Percentiles rank a stretch among this genome's conserved stretches.
Evolutionary conservation across 1,139 yeast species (phyloP).

Genomic region (Scheffersomyces illinoinensis): DNA sequence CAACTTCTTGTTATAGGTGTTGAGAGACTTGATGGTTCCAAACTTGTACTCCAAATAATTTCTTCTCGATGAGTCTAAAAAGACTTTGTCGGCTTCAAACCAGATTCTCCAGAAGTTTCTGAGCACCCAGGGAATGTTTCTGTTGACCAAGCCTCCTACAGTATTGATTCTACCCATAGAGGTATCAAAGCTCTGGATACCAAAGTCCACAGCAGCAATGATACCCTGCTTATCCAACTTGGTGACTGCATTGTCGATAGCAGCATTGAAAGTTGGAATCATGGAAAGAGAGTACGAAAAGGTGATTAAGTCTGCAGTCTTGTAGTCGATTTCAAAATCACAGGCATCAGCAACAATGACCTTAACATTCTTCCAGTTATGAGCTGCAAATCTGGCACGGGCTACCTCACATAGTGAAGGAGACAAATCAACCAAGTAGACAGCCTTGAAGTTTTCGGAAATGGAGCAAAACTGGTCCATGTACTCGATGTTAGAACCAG

Average conservation of each 20-base stretch:
- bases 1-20: slow-evolving; percentile 59
- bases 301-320: slow-evolving; percentile 61
- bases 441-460: slow-evolving; percentile 54
- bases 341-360: slow-evolving; percentile 77
- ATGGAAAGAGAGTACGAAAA: slow-evolving; percentile 79
- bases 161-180: slow-evolving; percentile 72
- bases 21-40: slow-evolving; percentile 76
- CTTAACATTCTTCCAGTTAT: slow-evolving; percentile 65
- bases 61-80: slow-evolving; percentile 77
- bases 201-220: slow-evolving; percentile 75
- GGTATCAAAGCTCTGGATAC: slow-evolving; percentile 68
- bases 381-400: slow-evolving; percentile 49
- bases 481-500: slow-evolving; percentile 77
- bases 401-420: slow-evolving; percentile 79
- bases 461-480: slow-evolving; percentile 62
- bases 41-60: slow-evolving; percentile 79
- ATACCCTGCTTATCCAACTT: slow-evolving; percentile 58
- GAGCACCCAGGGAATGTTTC: slow-evolving; percentile 75
- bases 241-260: slow-evolving; percentile 66
- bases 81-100: slow-evolving; percentile 85
- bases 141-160: slow-evolving; percentile 67
- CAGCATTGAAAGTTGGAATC: slow-evolving; percentile 82
- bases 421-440: slow-evolving; percentile 73
- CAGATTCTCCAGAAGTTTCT: slow-evolving; percentile 85
- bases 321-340: slow-evolving; percentile 54